Evolutionary conservation across 2,329 filamentous ascomycete species (phyloP).

Genomic region (Pezicula radicicola): DNA sequence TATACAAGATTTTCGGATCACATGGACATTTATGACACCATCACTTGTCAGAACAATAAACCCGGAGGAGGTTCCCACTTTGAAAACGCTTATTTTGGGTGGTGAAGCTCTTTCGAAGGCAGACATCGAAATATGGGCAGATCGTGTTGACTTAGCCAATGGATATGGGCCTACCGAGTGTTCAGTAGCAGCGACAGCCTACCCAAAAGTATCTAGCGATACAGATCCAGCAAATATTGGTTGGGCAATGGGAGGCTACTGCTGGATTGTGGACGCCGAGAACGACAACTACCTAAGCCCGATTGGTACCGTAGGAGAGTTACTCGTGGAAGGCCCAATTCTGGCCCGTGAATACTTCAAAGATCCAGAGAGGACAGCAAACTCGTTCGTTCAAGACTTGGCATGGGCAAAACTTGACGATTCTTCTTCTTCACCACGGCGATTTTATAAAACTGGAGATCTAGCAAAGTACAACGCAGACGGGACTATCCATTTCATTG

Average conservation of each 20-base stretch:
- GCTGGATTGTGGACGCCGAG: too few species aligned
- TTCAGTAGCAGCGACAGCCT: slow-evolving; percentile 2
- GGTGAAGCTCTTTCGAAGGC: slow-evolving; percentile 11
- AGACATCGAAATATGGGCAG: slow-evolving; percentile 7
- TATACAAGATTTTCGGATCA: too few species aligned
- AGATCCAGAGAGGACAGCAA: too few species aligned
- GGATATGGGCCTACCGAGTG: slow-evolving; percentile 14
- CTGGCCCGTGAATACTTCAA: too few species aligned
- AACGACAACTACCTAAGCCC: too few species aligned
- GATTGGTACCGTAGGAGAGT: too few species aligned
- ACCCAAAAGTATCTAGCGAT: too few species aligned
- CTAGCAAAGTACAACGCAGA: slow-evolving; percentile 48
- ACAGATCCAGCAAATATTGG: slow-evolving; percentile 10
- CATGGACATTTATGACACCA: too few species aligned
- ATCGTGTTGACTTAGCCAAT: slow-evolving; percentile 3
- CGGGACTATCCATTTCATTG: slow-evolving; percentile 57
- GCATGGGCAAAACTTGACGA: slow-evolving; percentile 7
- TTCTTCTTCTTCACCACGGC: too few species aligned
- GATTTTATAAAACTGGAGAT: slow-evolving; percentile 31
- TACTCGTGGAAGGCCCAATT: too few species aligned
- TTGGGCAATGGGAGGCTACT: too few species aligned
- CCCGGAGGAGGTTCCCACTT: slow-evolving; percentile 9
- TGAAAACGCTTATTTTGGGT: slow-evolving; percentile 8
- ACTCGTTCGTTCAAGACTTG: slow-evolving; percentile 8
- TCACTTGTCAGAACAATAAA: too few species aligned